Percentiles rank a stretch among this genome's conserved stretches.
phyloP scores from a whole-genome alignment of 345 rosid species.

The Punica granatum region DNA sequence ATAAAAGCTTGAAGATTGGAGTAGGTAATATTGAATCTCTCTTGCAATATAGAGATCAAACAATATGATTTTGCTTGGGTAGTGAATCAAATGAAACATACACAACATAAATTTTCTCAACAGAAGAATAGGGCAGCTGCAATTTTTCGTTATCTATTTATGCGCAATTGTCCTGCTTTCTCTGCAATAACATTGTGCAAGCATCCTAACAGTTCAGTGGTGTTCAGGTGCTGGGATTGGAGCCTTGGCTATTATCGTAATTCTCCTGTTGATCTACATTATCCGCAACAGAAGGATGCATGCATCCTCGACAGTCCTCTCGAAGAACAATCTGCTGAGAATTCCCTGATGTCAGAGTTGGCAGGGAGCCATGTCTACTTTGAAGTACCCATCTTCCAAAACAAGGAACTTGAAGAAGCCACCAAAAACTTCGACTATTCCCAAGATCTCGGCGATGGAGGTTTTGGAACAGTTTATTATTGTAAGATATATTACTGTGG shows the following conservation, averaged over 20 bases:
- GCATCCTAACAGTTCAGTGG: background rate
- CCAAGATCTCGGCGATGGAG: slow-evolving; percentile 3
- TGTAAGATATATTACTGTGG: background rate
- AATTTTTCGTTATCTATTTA: background rate
- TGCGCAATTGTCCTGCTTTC: too few relatives aligned
- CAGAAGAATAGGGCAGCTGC: background rate
- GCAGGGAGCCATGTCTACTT: slow-evolving; percentile 20
- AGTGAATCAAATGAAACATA: background rate
- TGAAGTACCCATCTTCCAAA: slow-evolving; percentile 1
- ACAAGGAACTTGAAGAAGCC: background rate
- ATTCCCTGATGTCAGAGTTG: slow-evolving; percentile 26
- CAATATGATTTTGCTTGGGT: background rate
- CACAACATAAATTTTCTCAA: background rate
- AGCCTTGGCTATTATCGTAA: slow-evolving; percentile 14
- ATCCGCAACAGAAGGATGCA: slow-evolving; percentile 15
- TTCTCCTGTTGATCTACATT: slow-evolving; percentile 11
- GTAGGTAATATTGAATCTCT: slow-evolving; percentile 20
- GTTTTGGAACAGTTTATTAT: slow-evolving; percentile 2
- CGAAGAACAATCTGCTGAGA: slow-evolving; percentile 14
- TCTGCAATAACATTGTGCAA: too few relatives aligned
- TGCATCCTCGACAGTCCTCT: slow-evolving; percentile 17
- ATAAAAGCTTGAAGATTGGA: slow-evolving; percentile 15
- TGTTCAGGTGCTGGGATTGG: slow-evolving; percentile 36
- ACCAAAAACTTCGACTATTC: slow-evolving; percentile 1
- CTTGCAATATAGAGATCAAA: background rate